Evolutionary conservation across 192 early-diverging fungal genomes (phyloP), one percentile per base, ranked within the genome.

Genomic region (Coemansia sp.): DNA sequence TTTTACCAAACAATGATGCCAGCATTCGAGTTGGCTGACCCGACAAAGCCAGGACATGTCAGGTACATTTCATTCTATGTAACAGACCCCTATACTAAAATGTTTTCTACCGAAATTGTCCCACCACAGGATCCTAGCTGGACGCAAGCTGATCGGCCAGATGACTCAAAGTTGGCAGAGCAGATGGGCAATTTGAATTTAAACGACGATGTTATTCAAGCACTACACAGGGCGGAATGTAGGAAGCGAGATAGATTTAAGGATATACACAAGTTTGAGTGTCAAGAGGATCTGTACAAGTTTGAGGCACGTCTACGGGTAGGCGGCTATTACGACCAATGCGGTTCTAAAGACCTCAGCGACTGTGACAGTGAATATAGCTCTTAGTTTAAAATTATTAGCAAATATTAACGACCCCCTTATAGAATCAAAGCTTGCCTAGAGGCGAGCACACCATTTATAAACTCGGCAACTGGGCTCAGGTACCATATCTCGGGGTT

Each of bases 381-480:
- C 18, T 11, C 16, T 46, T 46, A 46, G 47, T 50, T 20, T 9
- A 8, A 22, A 16, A 20, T 50, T 5, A 5, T 50, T n/a, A 8
- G 8, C 5, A 24, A 50, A 24, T 50, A 55, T 27, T 27, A 20
- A 24, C 52, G 9, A 29, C 29, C 3, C 6, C 5, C 20, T 13
- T 11, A 52, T n/a, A 24, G 22, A 52, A 52, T 52, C 16, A 44
- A 9, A 24, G 49, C 20, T 22, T 50, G 20, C 16, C 9, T 22
- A n/a, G 11, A 55, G 29, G 52, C 7, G 22, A 55, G 22, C 24
- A 27, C 22, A 27, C 52, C 52, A 31, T 29, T 55, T 29, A 55
- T 55, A 55, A 82, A 90, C 73, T 91, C 88, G 33, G 71, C 68
- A 27, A 91, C 52, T 33, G 90, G 90, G 11, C 84, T 74, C 7